These are phyloP conservation scores for Eucalyptus caleyi DNA, from an alignment of 345 rosid genomes.

Conservation along the genomic window DNA sequence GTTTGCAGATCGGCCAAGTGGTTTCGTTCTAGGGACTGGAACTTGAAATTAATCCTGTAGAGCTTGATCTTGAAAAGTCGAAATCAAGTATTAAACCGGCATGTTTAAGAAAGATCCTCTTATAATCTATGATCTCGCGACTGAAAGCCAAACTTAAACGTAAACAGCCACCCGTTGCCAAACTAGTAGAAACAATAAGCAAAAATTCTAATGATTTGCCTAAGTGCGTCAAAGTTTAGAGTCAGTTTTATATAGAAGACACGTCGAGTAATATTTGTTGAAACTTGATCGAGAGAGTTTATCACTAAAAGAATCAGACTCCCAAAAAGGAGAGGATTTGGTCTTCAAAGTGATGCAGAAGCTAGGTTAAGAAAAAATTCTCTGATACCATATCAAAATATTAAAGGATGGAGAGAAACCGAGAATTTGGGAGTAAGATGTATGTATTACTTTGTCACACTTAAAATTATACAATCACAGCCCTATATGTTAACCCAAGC, in stretches of 20 bases:
- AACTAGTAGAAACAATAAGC: not conserved
- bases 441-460: too few species aligned
- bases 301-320: not conserved
- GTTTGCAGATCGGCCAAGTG: not conserved
- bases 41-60: not conserved
- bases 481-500: too few species aligned
- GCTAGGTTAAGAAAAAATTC: too few species aligned
- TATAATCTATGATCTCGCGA: not conserved
- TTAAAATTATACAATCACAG: too few species aligned
- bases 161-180: not conserved
- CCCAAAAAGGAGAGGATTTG: too few species aligned
- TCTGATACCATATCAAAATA: too few species aligned
- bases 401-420: too few species aligned
- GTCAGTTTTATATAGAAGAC: not conserved
- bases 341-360: too few species aligned
- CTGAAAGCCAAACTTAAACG: not conserved
- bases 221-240: not conserved
- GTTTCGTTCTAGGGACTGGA: not conserved
- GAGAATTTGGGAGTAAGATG: too few species aligned
- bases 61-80: not conserved
- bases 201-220: not conserved
- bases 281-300: not conserved
- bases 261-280: not conserved
- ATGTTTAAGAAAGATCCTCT: not conserved
- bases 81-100: not conserved